These are phyloP conservation scores for Austroboletus niveus DNA, from an alignment of 1,284 basidiomycete species.

Conservation along the genomic window DNA sequence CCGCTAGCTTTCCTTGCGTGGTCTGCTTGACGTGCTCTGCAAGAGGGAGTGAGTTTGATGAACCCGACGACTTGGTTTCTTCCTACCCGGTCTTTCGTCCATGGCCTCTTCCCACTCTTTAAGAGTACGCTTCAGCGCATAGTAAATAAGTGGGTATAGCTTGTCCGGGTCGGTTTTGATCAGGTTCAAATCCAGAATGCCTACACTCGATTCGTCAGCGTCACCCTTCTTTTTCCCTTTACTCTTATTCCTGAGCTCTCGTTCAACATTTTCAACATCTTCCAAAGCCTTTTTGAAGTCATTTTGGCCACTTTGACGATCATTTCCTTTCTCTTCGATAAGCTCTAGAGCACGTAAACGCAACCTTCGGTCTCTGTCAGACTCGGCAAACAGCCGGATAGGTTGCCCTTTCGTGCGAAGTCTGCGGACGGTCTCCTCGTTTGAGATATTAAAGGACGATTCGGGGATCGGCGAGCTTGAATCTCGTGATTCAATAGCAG, in stretches of 20 bases:
- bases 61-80: not conserved
- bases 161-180: slow-evolving; percentile 94
- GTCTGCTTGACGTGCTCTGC: slow-evolving; percentile 79
- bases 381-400: slow-evolving; percentile 92
- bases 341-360: slow-evolving; percentile 92
- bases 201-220: slow-evolving; percentile 45
- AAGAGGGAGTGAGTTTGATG: slow-evolving; percentile 6
- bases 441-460: slow-evolving; percentile 84
- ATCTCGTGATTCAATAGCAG: slow-evolving; percentile 33
- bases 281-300: slow-evolving; percentile 94
- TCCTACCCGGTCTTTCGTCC: slow-evolving; percentile 81
- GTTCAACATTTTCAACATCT: slow-evolving; percentile 84
- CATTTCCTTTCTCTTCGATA: slow-evolving; percentile 84
- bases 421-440: slow-evolving; percentile 87
- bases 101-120: slow-evolving; percentile 97
- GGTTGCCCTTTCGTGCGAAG: slow-evolving; percentile 92
- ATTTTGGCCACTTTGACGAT: slow-evolving; percentile 78
- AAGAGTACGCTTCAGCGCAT: slow-evolving; percentile 88
- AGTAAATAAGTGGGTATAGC: slow-evolving; percentile 96
- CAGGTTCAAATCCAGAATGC: slow-evolving; percentile 74
- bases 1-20: slow-evolving; percentile 90
- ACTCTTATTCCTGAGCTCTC: slow-evolving; percentile 61
- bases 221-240: slow-evolving; percentile 69
- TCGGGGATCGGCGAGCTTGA: slow-evolving; percentile 53
- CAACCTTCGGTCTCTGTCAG: slow-evolving; percentile 88